phyloP scores from a whole-genome alignment of 1,139 yeast genomes.

The Yamadazyma triangularis region DNA sequence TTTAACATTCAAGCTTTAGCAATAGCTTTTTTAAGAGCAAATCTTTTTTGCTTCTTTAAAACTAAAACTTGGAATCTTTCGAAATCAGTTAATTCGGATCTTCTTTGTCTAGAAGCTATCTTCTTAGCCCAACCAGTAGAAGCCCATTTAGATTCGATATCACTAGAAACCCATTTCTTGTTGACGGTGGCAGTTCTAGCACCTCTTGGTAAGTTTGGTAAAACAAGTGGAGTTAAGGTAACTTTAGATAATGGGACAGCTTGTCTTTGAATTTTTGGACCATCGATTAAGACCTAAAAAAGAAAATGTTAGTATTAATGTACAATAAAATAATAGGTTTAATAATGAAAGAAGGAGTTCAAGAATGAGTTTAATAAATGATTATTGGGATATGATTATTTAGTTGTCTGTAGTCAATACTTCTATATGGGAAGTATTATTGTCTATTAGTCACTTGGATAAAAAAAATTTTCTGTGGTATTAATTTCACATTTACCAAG shows the following conservation, averaged over 20 bases:
- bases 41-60: slow-evolving; percentile 95
- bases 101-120: slow-evolving; percentile 90
- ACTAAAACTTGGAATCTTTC: slow-evolving; percentile 99
- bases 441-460: too few relatives aligned
- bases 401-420: too few relatives aligned
- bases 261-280: slow-evolving; percentile 96
- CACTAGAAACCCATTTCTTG: slow-evolving; percentile 94
- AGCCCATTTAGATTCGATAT: slow-evolving; percentile 86
- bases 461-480: too few relatives aligned
- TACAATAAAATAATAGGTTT: too few relatives aligned
- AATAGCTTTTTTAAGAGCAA: slow-evolving; percentile 77
- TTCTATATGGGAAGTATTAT: too few relatives aligned
- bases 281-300: slow-evolving; percentile 80
- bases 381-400: too few relatives aligned
- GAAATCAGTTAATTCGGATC: slow-evolving; percentile 90
- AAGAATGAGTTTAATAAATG: too few relatives aligned
- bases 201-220: slow-evolving; percentile 88
- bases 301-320: slow-evolving; percentile 31
- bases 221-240: slow-evolving; percentile 88
- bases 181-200: slow-evolving; percentile 79
- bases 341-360: too few relatives aligned
- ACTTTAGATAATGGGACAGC: slow-evolving; percentile 73
- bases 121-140: slow-evolving; percentile 96
- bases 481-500: too few relatives aligned
- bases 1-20: slow-evolving; percentile 70